These are phyloP conservation scores for Truncatella angustata DNA, from an alignment of 2,329 filamentous ascomycete genomes.

Conservation along the genomic window DNA sequence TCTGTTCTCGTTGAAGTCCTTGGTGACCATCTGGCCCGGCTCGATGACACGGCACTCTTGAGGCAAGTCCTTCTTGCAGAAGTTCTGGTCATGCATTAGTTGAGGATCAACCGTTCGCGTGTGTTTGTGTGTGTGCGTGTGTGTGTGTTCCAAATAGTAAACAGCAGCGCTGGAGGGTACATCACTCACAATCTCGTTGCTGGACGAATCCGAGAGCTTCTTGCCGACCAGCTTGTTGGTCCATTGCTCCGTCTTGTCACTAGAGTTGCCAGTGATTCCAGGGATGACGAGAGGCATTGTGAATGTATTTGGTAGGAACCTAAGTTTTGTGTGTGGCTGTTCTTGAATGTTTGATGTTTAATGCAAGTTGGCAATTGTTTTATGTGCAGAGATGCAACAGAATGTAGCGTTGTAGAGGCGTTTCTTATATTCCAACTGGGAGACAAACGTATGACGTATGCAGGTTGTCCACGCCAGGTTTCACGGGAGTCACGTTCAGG, in stretches of 20 bases:
- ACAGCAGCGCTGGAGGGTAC: too few relatives aligned
- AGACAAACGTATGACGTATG: slow-evolving; percentile 5
- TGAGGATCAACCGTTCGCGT: neutral
- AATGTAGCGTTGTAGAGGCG: neutral
- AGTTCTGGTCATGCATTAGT: slow-evolving; percentile 41
- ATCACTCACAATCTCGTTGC: slow-evolving; percentile 50
- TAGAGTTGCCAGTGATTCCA: slow-evolving; percentile 47
- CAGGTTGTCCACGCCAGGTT: slow-evolving; percentile 6
- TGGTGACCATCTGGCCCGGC: slow-evolving; percentile 57
- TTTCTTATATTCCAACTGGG: too few relatives aligned
- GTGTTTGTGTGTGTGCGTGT: neutral
- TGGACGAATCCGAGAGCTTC: slow-evolving; percentile 51
- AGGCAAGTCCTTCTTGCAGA: slow-evolving; percentile 60
- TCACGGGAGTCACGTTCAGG: slow-evolving; percentile 2
- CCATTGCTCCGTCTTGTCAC: slow-evolving; percentile 54
- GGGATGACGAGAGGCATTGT: slow-evolving; percentile 66
- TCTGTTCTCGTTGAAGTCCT: slow-evolving; percentile 51
- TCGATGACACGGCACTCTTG: slow-evolving; percentile 54
- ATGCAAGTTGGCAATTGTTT: too few relatives aligned
- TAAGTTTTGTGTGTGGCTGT: slow-evolving; percentile 1
- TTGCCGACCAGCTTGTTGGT: slow-evolving; percentile 62
- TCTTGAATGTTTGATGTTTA: too few relatives aligned
- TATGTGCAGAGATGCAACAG: neutral
- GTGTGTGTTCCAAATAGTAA: too few relatives aligned
- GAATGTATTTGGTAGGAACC: slow-evolving; percentile 22